Conservation (phyloP, 2,329 filamentous ascomycete species). For the Talaromyces verruculosus region DNA sequence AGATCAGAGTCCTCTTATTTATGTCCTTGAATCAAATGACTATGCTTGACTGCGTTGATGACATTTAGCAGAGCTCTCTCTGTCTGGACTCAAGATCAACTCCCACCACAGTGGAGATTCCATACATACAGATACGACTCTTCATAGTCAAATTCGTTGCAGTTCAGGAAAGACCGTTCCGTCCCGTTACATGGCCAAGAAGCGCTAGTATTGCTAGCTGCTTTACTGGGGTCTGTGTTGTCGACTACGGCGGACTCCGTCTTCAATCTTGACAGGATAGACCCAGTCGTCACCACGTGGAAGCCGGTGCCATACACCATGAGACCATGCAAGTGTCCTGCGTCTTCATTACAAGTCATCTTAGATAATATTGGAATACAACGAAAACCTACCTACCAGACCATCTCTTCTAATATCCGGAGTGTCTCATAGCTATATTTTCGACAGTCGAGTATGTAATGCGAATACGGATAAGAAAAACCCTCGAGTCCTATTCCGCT, state of each 20-base stretch:
- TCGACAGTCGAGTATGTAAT: background rate
- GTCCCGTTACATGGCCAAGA: background rate
- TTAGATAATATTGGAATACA: background rate
- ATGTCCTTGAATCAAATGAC: background rate
- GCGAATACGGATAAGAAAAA: background rate
- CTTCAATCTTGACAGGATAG: background rate
- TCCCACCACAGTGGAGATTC: slow-evolving; percentile 9
- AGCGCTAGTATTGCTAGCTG: background rate
- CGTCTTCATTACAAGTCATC: background rate
- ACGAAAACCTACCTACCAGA: no score
- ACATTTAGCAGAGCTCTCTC: background rate
- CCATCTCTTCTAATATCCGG: no score
- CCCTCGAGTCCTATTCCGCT: background rate
- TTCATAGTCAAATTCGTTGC: background rate
- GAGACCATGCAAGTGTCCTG: background rate
- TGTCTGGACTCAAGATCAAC: background rate
- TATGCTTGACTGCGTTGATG: background rate
- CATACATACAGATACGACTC: background rate
- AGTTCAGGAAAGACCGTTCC: background rate
- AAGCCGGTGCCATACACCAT: background rate
- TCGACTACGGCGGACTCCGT: slow-evolving; percentile 11
- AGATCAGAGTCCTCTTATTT: background rate
- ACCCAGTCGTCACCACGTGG: slow-evolving; percentile 8
- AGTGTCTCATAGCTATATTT: background rate
- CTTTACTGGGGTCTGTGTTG: background rate